Evolutionary conservation across 2,329 filamentous ascomycete species (phyloP).

Genomic region (Botrytis squamosa): DNA sequence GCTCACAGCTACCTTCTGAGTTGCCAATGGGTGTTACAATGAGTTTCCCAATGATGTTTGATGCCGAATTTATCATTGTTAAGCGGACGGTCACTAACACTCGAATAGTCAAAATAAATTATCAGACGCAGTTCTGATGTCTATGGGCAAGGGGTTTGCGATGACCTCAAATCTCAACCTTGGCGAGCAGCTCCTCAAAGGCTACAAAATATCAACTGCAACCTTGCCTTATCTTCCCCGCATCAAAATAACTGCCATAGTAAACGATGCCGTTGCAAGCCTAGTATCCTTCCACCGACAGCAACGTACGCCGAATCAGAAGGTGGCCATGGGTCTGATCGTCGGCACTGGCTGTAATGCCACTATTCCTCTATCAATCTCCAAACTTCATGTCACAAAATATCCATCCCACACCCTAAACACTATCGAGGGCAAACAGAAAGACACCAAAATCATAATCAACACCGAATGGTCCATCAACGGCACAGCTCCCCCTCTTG

Average conservation of each 20-base stretch:
- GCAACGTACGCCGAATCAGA: conserved; percentile 57
- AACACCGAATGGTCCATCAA: conserved; percentile 86
- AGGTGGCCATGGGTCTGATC: conserved; percentile 76
- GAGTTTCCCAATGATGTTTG: conserved; percentile 63
- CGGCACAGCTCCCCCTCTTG: conserved; percentile 67
- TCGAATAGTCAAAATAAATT: conserved; percentile 52
- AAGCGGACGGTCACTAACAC: conserved; percentile 20
- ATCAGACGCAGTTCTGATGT: conserved; percentile 61
- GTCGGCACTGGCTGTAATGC: conserved; percentile 81
- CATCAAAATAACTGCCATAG: conserved; percentile 71
- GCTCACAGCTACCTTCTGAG: conserved; percentile 42
- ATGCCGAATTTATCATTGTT: conserved; percentile 3
- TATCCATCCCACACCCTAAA: conserved; percentile 48
- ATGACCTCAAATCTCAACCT: conserved; percentile 59
- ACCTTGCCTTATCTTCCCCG: conserved; percentile 53
- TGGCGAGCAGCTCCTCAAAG: conserved; percentile 55
- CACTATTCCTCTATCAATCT: conserved; percentile 68
- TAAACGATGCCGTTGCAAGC: conserved; percentile 79
- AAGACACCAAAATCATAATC: conserved; percentile 66
- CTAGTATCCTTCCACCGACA: conserved; percentile 74
- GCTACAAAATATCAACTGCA: conserved; percentile 50
- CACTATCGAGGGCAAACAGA: conserved; percentile 33
- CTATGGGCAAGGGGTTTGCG: conserved; percentile 72
- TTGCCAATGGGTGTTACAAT: conserved; percentile 68
- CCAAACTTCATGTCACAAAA: conserved; percentile 63